A percentile compares a stretch with the other conserved stretches of the same genome.
Conservation (phyloP, 2,329 filamentous ascomycete genomes). For the Ophiocordyceps camponoti-floridani region DNA sequence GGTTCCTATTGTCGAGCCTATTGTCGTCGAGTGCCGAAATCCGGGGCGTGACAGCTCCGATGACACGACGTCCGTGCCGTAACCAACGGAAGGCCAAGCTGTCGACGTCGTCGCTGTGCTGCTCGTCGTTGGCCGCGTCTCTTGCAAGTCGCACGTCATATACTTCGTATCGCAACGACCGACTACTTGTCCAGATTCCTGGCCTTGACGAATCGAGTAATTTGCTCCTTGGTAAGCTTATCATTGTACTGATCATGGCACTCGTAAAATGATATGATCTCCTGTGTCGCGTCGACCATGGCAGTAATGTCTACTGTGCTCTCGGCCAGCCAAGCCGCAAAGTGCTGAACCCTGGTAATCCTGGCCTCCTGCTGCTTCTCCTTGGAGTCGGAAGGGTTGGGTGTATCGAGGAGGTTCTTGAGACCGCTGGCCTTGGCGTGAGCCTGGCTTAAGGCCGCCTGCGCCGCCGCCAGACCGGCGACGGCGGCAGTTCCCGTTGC, state of each 20-base stretch:
- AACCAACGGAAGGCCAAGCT: no score
- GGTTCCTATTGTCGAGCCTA: no score
- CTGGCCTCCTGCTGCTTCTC: constrained; percentile 34
- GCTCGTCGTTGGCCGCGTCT: no score
- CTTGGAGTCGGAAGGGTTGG: constrained; percentile 15
- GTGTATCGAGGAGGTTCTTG: constrained; percentile 1
- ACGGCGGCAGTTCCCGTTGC: constrained; percentile 14
- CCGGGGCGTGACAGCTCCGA: no score
- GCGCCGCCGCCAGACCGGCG: constrained; percentile 29
- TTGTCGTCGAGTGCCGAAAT: no score
- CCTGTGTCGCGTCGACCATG: constrained; percentile 78
- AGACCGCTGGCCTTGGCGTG: constrained; percentile 14
- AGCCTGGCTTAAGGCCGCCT: constrained; percentile 28
- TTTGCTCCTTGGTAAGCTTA: constrained; percentile 37
- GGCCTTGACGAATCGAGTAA: constrained; percentile 41
- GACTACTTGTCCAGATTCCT: constrained; percentile 33
- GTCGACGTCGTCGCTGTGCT: no score
- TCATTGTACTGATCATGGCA: constrained; percentile 43
- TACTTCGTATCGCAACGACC: no score
- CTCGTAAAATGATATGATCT: constrained; percentile 80
- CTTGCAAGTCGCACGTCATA: no score
- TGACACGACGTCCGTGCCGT: no score
- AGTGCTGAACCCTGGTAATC: constrained; percentile 46
- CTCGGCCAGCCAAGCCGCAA: constrained; percentile 67
- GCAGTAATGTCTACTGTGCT: constrained; percentile 70